Evolutionary conservation across 805 yeast species (phyloP), one percentile per base, ranked within the genome.

Genomic region (Nakazawaea molendinolei): DNA sequence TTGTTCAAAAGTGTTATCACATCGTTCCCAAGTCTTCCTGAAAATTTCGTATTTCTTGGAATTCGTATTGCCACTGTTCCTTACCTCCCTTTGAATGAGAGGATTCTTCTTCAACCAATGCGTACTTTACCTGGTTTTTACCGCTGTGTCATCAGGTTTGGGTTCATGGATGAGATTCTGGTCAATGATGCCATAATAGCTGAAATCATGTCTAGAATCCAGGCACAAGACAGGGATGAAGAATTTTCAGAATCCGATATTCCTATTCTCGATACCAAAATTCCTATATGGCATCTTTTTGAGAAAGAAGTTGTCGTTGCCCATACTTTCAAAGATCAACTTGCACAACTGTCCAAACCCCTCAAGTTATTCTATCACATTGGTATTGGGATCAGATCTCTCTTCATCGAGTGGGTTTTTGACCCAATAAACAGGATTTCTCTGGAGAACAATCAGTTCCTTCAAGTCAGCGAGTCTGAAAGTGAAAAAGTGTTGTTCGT

Each of bases 81-180:
- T 2, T 52, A 45, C 31, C 59, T 70, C 5, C 52, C 56, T 1
- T 45, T 37, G 1, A 63, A 58, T n/a, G 71, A 68, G 24, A 52
- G 68, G 15, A 48, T 69, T 3, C 43, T 63, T 15, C 40, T 71
- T 19, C 66, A 60, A 4, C 46, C 64, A 18, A 62, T 67, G 40
- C 60, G 58, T 25, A 40, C 49, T 7, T 46, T 66, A 18, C 59
- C 64, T 2, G 74, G 76, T 1, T 68, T 70, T 44, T 68, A 66
- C 53, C 54, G 70, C 40, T 70, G 76, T 40, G 55, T 71, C 12
- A 44, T 71, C 5, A 55, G 72, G 18, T 70, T 62, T 40, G 79
- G 79, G 3, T 73, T 71, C 49, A 67, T 66, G 70, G 71, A 67
- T 29, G 46, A 45, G 14, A 46, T 54, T 3, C 36, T 30, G 15